Conservation (phyloP, 257 asterid species). For the Solanum tarapatanum region DNA sequence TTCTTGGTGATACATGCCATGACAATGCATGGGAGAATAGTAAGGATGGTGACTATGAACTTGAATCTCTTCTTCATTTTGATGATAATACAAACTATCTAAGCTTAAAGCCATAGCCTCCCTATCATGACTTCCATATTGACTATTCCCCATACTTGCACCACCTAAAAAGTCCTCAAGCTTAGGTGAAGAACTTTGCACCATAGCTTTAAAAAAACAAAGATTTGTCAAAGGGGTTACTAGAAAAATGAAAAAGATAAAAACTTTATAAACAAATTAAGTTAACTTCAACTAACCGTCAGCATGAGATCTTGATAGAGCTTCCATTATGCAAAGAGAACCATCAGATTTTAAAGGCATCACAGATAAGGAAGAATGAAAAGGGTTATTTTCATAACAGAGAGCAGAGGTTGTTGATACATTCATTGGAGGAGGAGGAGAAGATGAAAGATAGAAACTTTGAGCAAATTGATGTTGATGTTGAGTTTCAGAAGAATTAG, state of each 20-base stretch:
- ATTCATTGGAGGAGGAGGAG: conserved; percentile 5
- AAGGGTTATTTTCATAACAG: conserved; percentile 28
- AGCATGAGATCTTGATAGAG: conserved; percentile 49
- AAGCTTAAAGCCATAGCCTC: conserved; percentile 41
- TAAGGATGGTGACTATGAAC: conserved; percentile 22
- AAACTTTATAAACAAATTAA: not conserved
- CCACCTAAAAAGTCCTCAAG: conserved; percentile 77
- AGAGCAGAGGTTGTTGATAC: conserved; percentile 7
- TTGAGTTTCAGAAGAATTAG: conserved; percentile 13
- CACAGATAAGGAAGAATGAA: conserved; percentile 39
- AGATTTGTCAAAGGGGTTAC: not conserved
- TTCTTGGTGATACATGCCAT: conserved; percentile 26
- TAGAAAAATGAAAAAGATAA: not conserved
- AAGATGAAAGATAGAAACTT: conserved; percentile 24
- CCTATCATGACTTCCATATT: conserved; percentile 22
- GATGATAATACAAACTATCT: conserved; percentile 43
- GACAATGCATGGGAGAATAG: conserved; percentile 25
- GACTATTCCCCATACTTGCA: conserved; percentile 37
- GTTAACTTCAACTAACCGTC: conserved; percentile 20
- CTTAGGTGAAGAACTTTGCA: conserved; percentile 42
- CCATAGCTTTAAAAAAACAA: conserved; percentile 15
- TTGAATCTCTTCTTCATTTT: conserved; percentile 12
- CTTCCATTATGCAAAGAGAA: conserved; percentile 77
- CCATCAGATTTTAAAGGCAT: conserved; percentile 89
- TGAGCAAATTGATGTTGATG: conserved; percentile 8